These are phyloP conservation scores for Phaeolepiota aurea DNA, from an alignment of 768 basidiomycete species.

Conservation along the genomic window DNA sequence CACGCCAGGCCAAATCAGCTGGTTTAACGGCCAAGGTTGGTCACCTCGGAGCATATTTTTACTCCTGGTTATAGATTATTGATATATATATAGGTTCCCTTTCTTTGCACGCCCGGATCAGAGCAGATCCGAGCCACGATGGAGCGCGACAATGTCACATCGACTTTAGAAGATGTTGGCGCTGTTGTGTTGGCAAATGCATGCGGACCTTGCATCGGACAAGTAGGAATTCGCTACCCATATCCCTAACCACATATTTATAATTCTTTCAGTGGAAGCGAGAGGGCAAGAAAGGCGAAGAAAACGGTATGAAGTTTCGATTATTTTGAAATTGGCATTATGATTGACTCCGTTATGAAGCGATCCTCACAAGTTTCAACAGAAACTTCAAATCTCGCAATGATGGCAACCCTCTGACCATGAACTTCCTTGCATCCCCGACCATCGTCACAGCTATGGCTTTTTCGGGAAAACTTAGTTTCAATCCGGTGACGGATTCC, in stretches of 20 bases:
- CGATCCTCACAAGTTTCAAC: conserved; percentile 96
- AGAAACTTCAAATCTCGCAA: conserved; percentile 87
- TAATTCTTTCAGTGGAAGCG: conserved; percentile 72
- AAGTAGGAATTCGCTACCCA: conserved; percentile 48
- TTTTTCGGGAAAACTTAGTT: conserved; percentile 87
- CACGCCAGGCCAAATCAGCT: conserved; percentile 77
- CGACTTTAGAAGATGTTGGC: conserved; percentile 79
- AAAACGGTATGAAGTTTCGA: conserved; percentile 56
- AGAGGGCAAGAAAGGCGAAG: conserved; percentile 76
- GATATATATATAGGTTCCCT: conserved; percentile 57
- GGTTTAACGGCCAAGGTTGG: conserved; percentile 78
- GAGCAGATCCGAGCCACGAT: conserved; percentile 98
- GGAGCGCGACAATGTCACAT: conserved; percentile 86
- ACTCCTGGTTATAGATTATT: no score
- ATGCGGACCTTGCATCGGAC: conserved; percentile 98
- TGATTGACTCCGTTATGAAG: no score
- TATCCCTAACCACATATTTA: no score
- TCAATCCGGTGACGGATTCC: conserved; percentile 86
- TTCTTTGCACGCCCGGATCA: conserved; percentile 84
- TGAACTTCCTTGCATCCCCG: conserved; percentile 98
- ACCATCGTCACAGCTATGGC: conserved; percentile 97
- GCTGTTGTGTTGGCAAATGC: conserved; percentile 94
- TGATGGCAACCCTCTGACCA: conserved; percentile 88
- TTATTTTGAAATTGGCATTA: conserved; percentile 6
- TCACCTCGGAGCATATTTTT: no score